phyloP scores from a whole-genome alignment of 108 stramenopile genomes.

The Stephanodiscus triporus region DNA sequence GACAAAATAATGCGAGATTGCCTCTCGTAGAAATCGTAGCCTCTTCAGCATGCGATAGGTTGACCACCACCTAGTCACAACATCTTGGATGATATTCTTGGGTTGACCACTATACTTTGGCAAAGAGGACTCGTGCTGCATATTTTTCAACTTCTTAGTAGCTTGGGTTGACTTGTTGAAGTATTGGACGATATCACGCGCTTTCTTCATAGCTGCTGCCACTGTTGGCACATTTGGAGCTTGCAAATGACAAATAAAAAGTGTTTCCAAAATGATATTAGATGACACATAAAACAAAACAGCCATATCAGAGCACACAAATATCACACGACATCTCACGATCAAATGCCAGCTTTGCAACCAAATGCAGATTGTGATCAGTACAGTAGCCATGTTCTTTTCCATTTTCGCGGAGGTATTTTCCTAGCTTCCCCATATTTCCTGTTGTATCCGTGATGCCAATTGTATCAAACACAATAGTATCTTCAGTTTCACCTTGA shows the following conservation, averaged over 20 bases:
- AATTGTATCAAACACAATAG: too few species aligned
- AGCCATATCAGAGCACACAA: background rate
- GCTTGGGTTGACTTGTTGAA: background rate
- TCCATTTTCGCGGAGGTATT: background rate
- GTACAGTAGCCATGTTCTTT: background rate
- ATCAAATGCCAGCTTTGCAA: background rate
- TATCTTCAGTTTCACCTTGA: too few species aligned
- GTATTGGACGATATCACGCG: background rate
- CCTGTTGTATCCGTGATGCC: too few species aligned
- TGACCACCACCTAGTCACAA: background rate
- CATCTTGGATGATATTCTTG: background rate
- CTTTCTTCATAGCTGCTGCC: background rate
- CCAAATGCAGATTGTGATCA: background rate
- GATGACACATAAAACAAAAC: background rate
- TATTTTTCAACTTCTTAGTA: background rate
- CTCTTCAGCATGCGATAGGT: background rate
- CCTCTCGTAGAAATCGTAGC: background rate
- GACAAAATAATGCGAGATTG: background rate
- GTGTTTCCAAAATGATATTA: background rate
- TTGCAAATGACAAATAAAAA: background rate
- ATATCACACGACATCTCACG: background rate
- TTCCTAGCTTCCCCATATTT: too few species aligned
- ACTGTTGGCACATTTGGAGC: background rate
- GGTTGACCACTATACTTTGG: background rate
- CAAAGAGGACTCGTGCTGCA: background rate